Evolutionary conservation across 805 yeast species (phyloP).

Genomic region (Pichia paraexigua): DNA sequence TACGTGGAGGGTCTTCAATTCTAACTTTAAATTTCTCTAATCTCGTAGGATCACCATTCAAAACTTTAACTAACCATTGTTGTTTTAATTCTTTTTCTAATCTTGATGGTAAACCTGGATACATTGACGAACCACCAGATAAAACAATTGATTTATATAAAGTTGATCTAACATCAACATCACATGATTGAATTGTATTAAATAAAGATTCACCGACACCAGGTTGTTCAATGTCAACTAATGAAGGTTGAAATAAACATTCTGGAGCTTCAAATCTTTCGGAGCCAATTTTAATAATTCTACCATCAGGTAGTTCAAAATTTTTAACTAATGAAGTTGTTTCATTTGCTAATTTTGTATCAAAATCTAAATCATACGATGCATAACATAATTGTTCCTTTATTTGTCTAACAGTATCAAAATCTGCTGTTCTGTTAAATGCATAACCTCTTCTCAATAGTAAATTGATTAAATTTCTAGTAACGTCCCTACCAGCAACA

Average conservation of each 20-base stretch:
- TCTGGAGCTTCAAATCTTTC: constrained; percentile 97
- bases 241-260: constrained; percentile 90
- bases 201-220: constrained; percentile 92
- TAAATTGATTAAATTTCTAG: constrained; percentile 87
- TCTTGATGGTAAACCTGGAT: constrained; percentile 95
- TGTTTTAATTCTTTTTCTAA: constrained; percentile 94
- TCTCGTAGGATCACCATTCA: constrained; percentile 79
- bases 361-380: constrained; percentile 87
- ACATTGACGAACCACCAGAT: constrained; percentile 98
- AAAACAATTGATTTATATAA: constrained; percentile 87
- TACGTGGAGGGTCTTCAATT: constrained; percentile 97
- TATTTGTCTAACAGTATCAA: constrained; percentile 96
- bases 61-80: constrained; percentile 84
- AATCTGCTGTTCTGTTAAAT: constrained; percentile 96
- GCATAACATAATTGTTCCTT: constrained; percentile 95
- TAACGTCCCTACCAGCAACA: constrained; percentile 97
- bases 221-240: constrained; percentile 94
- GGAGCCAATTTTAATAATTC: constrained; percentile 87
- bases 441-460: constrained; percentile 95
- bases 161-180: constrained; percentile 84
- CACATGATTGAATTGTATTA: constrained; percentile 90
- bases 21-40: constrained; percentile 88
- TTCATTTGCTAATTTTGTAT: constrained; percentile 78
- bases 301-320: constrained; percentile 94
- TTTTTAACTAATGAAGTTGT: constrained; percentile 91